Conservation (phyloP, 2,329 filamentous ascomycete species). For the Harringtonia lauricola region DNA sequence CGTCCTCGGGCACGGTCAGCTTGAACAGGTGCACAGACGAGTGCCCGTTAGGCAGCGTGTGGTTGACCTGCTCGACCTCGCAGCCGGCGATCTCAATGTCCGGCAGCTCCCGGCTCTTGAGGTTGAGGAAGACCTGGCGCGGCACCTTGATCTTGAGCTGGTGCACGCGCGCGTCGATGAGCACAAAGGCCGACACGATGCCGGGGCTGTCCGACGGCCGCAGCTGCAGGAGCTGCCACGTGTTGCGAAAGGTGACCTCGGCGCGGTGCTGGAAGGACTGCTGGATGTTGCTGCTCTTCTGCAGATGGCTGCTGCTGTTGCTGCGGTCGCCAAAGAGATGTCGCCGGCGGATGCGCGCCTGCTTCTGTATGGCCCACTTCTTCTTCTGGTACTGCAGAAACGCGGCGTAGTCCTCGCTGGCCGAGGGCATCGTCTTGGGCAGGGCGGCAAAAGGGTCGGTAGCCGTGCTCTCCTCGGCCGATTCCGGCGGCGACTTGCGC, state of each 20-base stretch:
- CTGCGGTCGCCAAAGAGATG: conserved; percentile 88
- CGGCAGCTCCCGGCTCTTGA: conserved; percentile 78
- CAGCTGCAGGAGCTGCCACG: conserved; percentile 90
- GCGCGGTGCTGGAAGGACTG: conserved; percentile 82
- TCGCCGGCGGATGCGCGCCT: conserved; percentile 71
- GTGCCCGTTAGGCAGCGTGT: conserved; percentile 90
- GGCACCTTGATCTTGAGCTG: conserved; percentile 80
- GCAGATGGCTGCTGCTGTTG: conserved; percentile 37
- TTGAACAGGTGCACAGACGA: conserved; percentile 91
- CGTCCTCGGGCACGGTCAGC: conserved; percentile 77
- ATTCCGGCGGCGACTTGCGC: conserved; percentile 60
- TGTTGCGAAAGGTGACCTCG: conserved; percentile 78
- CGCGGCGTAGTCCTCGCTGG: conserved; percentile 74
- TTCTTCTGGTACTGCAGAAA: conserved; percentile 94
- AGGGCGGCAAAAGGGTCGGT: conserved; percentile 72
- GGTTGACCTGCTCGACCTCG: conserved; percentile 82
- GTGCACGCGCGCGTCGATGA: conserved; percentile 91
- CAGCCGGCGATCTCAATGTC: conserved; percentile 81
- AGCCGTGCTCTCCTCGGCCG: conserved; percentile 31
- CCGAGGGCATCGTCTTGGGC: conserved; percentile 72
- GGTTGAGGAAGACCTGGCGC: conserved; percentile 80
- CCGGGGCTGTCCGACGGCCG: conserved; percentile 74
- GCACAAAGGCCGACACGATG: conserved; percentile 75
- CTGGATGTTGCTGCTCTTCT: conserved; percentile 49
- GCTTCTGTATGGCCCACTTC: conserved; percentile 97